Evolutionary conservation across 1,284 basidiomycete species (phyloP).

Genomic region (Ceratobasidium sp.): DNA sequence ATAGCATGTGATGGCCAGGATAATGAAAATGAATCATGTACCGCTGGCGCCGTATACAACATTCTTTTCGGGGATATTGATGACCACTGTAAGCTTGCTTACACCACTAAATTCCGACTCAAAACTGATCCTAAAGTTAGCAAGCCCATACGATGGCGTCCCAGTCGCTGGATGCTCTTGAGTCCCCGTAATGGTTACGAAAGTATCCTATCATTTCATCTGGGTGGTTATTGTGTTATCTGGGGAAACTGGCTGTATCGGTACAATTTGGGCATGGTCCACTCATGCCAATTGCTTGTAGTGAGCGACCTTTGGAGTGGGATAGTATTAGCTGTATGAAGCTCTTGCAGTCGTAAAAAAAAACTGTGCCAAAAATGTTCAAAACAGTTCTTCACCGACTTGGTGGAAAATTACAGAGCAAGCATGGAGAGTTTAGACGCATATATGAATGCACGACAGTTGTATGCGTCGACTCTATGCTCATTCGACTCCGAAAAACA

Average conservation of each 20-base stretch:
- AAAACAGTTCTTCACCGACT: too few species aligned
- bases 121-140: not conserved
- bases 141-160: not conserved
- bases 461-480: too few species aligned
- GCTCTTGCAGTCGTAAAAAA: too few species aligned
- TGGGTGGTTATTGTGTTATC: not conserved
- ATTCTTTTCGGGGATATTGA: constrained; percentile 14
- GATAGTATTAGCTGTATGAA: too few species aligned
- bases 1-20: constrained; percentile 38
- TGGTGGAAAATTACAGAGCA: too few species aligned
- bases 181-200: not conserved
- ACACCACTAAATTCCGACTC: not conserved
- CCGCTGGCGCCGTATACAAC: constrained; percentile 46
- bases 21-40: constrained; percentile 39
- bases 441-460: too few species aligned
- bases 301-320: too few species aligned
- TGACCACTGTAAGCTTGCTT: constrained; percentile 18
- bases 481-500: too few species aligned
- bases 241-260: not conserved
- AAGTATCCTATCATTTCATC: not conserved
- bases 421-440: too few species aligned
- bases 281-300: too few species aligned
- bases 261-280: too few species aligned
- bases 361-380: too few species aligned
- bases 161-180: not conserved